Evolutionary conservation across 140 eudicot species (phyloP).

Genomic region (Oenanthe javanica): DNA sequence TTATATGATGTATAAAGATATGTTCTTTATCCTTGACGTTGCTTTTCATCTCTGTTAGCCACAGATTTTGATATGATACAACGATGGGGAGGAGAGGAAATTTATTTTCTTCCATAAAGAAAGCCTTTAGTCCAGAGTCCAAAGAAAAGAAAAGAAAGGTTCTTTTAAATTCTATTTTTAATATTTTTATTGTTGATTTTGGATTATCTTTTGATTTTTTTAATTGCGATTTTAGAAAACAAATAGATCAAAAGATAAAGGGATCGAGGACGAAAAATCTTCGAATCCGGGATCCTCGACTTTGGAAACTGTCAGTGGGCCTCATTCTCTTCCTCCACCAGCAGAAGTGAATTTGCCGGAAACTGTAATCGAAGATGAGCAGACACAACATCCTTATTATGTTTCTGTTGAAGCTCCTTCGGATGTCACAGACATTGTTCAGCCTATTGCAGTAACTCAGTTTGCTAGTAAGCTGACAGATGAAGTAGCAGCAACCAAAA

Average conservation of each 20-base stretch:
- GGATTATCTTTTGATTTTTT: background rate
- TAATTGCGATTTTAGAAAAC: slow-evolving; percentile 33
- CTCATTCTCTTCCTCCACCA: slow-evolving; percentile 38
- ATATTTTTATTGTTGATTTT: background rate
- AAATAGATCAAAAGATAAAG: slow-evolving; percentile 38
- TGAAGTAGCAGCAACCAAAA: slow-evolving; percentile 46
- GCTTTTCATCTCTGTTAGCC: slow-evolving; percentile 12
- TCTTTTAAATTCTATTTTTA: background rate
- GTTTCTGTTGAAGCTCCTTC: slow-evolving; percentile 45
- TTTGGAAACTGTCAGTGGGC: slow-evolving; percentile 19
- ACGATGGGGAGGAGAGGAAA: slow-evolving; percentile 67
- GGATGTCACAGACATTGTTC: slow-evolving; percentile 50
- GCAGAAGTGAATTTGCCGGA: slow-evolving; percentile 36
- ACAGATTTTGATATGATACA: slow-evolving; percentile 25
- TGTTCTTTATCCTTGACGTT: background rate
- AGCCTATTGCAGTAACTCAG: slow-evolving; percentile 34
- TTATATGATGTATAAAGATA: background rate
- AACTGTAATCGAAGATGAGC: slow-evolving; percentile 41
- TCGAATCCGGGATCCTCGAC: slow-evolving; percentile 21
- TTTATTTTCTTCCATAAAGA: slow-evolving; percentile 68
- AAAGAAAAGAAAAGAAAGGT: slow-evolving; percentile 60
- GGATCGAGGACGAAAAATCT: slow-evolving; percentile 34
- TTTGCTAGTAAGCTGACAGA: slow-evolving; percentile 40
- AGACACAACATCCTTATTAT: slow-evolving; percentile 36
- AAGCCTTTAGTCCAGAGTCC: slow-evolving; percentile 63